Evolutionary conservation across 2,329 filamentous ascomycete species (phyloP).

Genomic region (Penicillium decumbens): DNA sequence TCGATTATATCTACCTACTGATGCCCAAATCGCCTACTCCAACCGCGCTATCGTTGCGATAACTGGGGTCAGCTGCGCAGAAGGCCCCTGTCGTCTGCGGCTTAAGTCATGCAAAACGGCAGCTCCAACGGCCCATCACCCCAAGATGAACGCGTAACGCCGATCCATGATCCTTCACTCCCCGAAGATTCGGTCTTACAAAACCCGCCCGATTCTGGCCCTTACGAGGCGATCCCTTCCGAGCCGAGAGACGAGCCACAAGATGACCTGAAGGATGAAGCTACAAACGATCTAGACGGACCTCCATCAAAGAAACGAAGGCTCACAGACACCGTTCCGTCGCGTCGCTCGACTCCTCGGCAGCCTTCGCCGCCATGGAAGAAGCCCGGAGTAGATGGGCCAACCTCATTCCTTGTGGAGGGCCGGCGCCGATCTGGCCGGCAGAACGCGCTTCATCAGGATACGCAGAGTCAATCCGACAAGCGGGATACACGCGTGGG

Average conservation of each 20-base stretch:
- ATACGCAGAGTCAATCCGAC: conserved; percentile 46
- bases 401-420: conserved; percentile 70
- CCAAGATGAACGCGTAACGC: conserved; percentile 38
- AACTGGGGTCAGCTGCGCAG: conserved; percentile 42
- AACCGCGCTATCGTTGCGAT: conserved; percentile 41
- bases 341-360: conserved; percentile 39
- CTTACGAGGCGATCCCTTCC: conserved; percentile 23
- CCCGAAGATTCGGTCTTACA: conserved; percentile 22
- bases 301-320: conserved; percentile 47
- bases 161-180: conserved; percentile 24
- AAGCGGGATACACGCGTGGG: conserved; percentile 45
- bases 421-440: conserved; percentile 59
- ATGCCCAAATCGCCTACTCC: conserved; percentile 36
- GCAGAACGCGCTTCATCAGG: conserved; percentile 47
- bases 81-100: conserved; percentile 41
- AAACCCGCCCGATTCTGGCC: conserved; percentile 19
- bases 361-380: conserved; percentile 85
- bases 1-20: conserved; percentile 36
- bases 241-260: conserved; percentile 30
- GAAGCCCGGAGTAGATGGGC: conserved; percentile 74
- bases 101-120: conserved; percentile 48
- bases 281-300: conserved; percentile 31
- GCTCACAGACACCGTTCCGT: conserved; percentile 34
- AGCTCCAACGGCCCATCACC: conserved; percentile 39
- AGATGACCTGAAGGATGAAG: neutral